These are phyloP conservation scores for Fusarium irregulare DNA, from an alignment of 2,329 filamentous ascomycete genomes.

Conservation along the genomic window DNA sequence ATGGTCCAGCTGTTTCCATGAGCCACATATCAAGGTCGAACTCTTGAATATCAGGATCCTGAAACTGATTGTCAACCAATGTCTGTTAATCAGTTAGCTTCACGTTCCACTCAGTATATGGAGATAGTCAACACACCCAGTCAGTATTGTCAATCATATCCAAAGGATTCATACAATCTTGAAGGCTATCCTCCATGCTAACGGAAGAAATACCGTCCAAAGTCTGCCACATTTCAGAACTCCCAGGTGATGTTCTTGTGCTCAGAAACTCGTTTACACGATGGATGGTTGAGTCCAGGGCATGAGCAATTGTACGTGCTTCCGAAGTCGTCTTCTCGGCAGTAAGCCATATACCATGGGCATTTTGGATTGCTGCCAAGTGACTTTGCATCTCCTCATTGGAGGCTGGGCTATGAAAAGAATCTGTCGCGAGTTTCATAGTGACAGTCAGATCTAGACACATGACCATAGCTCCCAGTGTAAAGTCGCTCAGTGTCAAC, in stretches of 20 bases:
- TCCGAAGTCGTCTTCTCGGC: constrained; percentile 20
- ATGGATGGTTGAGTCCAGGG: constrained; percentile 34
- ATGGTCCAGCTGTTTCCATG: constrained; percentile 4
- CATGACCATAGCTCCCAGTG: constrained; percentile 64
- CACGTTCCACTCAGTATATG: neutral
- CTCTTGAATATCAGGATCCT: constrained; percentile 4
- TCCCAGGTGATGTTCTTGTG: accelerated
- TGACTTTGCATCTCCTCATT: neutral
- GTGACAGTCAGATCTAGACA: constrained; percentile 53
- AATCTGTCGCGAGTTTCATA: constrained; percentile 17
- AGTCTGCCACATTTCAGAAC: accelerated
- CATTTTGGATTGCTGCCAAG: constrained; percentile 22
- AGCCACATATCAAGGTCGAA: constrained; percentile 33
- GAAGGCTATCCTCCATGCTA: neutral
- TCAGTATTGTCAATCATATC: constrained; percentile 32
- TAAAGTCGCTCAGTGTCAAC: constrained; percentile 60
- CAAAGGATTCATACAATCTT: constrained; percentile 6
- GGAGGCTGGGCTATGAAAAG: accelerated
- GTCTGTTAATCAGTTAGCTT: neutral
- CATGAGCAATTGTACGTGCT: constrained; percentile 35
- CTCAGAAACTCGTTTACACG: constrained; percentile 11
- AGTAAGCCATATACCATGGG: constrained; percentile 40
- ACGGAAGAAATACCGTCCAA: accelerated
- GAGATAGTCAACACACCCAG: constrained; percentile 27
- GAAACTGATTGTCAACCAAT: constrained; percentile 28